phyloP scores from a whole-genome alignment of 2,329 filamentous ascomycete species.

The Fonsecaea pugnacius region DNA sequence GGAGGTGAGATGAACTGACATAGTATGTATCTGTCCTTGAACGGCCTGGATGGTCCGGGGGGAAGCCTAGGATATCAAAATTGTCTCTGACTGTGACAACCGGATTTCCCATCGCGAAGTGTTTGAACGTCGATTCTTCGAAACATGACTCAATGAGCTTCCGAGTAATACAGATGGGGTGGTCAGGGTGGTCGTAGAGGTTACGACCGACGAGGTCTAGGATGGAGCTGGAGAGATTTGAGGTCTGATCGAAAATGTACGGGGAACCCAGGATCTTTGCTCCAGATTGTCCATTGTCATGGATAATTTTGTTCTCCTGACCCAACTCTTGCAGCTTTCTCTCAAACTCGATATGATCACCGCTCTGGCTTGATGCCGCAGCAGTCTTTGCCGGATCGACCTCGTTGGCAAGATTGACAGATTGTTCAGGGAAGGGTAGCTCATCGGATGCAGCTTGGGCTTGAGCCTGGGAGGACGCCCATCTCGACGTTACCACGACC shows the following conservation, averaged over 20 bases:
- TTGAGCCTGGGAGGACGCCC: conserved; percentile 27
- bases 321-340: conserved; percentile 21
- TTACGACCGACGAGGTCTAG: conserved; percentile 72
- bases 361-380: conserved; percentile 15
- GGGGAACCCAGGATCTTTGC: conserved; percentile 32
- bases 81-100: conserved; percentile 85
- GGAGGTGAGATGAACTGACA: conserved; percentile 78
- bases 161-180: conserved; percentile 87
- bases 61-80: conserved; percentile 96
- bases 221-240: conserved; percentile 79
- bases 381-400: conserved; percentile 34
- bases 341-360: conserved; percentile 10
- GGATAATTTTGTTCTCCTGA: conserved; percentile 30
- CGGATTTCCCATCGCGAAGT: conserved; percentile 74
- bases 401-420: conserved; percentile 26
- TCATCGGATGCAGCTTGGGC: conserved; percentile 16
- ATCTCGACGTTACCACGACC: conserved; percentile 24
- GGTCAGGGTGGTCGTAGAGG: conserved; percentile 88
- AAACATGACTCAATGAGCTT: conserved; percentile 92
- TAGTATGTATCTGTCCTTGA: conserved; percentile 94
- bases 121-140: conserved; percentile 69
- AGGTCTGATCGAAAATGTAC: conserved; percentile 69
- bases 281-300: conserved; percentile 24
- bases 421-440: conserved; percentile 32
- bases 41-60: conserved; percentile 82